Percentiles rank a stretch among this genome's conserved stretches.
phyloP scores from a whole-genome alignment of 176 grass and related monocot genomes.

The Tillandsia fasciculata region DNA sequence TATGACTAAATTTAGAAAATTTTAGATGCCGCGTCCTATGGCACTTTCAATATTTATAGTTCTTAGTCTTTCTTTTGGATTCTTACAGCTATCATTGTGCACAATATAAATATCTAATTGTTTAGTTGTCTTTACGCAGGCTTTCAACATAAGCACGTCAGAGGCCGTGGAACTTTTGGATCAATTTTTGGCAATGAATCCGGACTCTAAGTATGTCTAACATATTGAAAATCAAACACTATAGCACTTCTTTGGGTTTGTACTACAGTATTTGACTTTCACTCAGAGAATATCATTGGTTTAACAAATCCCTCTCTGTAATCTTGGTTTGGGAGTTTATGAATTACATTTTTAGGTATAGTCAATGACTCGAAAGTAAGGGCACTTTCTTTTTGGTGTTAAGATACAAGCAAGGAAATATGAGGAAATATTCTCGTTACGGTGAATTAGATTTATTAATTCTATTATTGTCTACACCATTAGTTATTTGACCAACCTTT shows the following conservation, averaged over 20 bases:
- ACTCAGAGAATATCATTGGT: not conserved
- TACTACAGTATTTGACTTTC: not conserved
- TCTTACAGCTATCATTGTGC: not conserved
- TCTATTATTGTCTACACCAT: no score
- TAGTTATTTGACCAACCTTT: no score
- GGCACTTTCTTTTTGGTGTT: no score
- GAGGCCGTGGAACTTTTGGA: slow-evolving; percentile 77
- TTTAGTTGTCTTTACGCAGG: not conserved
- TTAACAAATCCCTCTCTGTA: not conserved
- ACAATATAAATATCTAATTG: not conserved
- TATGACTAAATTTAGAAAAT: no score
- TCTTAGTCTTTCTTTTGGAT: not conserved
- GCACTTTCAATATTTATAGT: not conserved
- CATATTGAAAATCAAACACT: not conserved
- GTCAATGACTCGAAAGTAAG: no score
- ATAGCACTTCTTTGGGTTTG: not conserved
- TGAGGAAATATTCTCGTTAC: no score
- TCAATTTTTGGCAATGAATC: slow-evolving; percentile 71
- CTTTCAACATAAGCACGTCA: slow-evolving; percentile 44
- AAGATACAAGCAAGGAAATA: no score
- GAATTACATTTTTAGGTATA: not conserved
- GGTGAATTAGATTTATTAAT: no score
- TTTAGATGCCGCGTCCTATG: no score
- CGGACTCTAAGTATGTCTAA: slow-evolving; percentile 50
- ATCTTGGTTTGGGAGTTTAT: no score